Percentiles rank a stretch among this genome's conserved stretches.
Evolutionary conservation across 257 asterid genomes (phyloP).

Genomic region (Fraxinus americana): DNA sequence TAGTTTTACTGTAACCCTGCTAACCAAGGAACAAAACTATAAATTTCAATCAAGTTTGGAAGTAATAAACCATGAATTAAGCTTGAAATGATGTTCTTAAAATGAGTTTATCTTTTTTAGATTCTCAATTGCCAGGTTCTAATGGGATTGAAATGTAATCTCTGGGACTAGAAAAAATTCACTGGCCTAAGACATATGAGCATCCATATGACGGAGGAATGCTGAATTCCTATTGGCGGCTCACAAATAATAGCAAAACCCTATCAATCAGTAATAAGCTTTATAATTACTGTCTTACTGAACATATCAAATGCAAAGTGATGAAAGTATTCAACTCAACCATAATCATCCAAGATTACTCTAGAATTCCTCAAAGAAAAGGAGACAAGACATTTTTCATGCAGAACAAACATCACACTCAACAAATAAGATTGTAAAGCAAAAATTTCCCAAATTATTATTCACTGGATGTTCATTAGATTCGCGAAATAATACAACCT

Average conservation of each 20-base stretch:
- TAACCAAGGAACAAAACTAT: slow-evolving; percentile 26
- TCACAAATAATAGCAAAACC: not conserved
- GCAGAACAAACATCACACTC: not conserved
- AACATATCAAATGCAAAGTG: not conserved
- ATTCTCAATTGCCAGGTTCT: not conserved
- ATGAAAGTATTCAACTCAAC: not conserved
- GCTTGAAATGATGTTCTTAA: not conserved
- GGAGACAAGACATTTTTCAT: not conserved
- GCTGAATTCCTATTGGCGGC: not conserved
- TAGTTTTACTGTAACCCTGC: slow-evolving; percentile 94
- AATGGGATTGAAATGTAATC: not conserved
- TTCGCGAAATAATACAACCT: slow-evolving; percentile 47
- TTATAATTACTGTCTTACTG: slow-evolving; percentile 11
- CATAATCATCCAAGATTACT: not conserved
- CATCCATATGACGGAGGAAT: slow-evolving; percentile 7
- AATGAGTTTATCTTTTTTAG: not conserved
- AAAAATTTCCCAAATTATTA: not conserved
- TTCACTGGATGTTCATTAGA: not conserved
- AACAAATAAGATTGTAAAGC: not conserved
- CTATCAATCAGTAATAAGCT: not conserved
- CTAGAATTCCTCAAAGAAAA: not conserved
- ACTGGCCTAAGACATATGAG: not conserved
- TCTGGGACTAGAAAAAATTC: not conserved
- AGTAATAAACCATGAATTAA: slow-evolving; percentile 10
- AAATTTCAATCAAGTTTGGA: slow-evolving; percentile 11